Conservation (phyloP, 2,329 filamentous ascomycete genomes). For the Paracamarosporium sp. region DNA sequence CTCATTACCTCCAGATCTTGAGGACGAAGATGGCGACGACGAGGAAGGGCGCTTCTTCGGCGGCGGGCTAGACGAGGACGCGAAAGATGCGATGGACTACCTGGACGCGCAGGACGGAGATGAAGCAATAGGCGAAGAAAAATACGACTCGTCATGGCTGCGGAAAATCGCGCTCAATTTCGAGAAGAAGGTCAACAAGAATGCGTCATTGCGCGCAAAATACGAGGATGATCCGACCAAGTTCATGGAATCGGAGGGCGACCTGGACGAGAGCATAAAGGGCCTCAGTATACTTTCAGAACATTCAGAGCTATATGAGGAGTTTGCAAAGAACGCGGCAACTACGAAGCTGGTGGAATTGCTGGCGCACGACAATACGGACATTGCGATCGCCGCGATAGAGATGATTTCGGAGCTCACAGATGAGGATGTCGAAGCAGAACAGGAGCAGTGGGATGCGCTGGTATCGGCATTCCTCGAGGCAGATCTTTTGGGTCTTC, state of each 20-base stretch:
- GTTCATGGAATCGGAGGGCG: conserved; percentile 85
- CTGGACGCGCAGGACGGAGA: conserved; percentile 73
- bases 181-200: conserved; percentile 89
- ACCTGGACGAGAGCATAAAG: conserved; percentile 89
- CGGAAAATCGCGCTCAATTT: conserved; percentile 81
- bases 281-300: conserved; percentile 85
- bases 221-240: conserved; percentile 81
- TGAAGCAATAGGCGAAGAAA: conserved; percentile 66
- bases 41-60: conserved; percentile 97
- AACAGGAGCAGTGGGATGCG: conserved; percentile 79
- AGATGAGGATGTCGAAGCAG: conserved; percentile 87
- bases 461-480: conserved; percentile 69
- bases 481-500: conserved; percentile 74
- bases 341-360: conserved; percentile 78
- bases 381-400: conserved; percentile 90
- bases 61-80: conserved; percentile 81
- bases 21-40: conserved; percentile 66
- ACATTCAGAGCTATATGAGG: conserved; percentile 80
- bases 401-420: conserved; percentile 91
- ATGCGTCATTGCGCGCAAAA: conserved; percentile 85
- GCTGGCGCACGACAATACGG: conserved; percentile 93
- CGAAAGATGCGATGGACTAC: conserved; percentile 85
- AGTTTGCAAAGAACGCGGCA: conserved; percentile 79
- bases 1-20: conserved; percentile 62
- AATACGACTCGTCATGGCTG: conserved; percentile 84